Percentiles rank a stretch among this genome's conserved stretches.
These are phyloP conservation scores for Zygosaccharomyces pseudobailii DNA, from an alignment of 1,139 yeast species.

Conservation along the genomic window DNA sequence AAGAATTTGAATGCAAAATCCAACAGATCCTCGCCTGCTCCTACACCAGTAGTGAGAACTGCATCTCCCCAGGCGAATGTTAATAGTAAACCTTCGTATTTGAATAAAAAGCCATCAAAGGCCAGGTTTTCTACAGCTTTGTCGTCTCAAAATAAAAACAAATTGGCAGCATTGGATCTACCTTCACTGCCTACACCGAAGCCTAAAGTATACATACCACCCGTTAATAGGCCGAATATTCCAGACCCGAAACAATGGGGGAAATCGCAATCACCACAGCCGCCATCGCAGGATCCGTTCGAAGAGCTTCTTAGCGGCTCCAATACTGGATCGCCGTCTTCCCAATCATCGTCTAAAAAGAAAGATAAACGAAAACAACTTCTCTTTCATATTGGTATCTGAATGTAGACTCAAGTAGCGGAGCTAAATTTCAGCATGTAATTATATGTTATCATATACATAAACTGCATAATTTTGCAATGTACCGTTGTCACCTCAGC, in stretches of 20 bases:
- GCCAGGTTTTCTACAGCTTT: slow-evolving; percentile 18
- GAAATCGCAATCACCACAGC: slow-evolving; percentile 8
- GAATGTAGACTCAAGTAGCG: neutral
- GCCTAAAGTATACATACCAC: slow-evolving; percentile 37
- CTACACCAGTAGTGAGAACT: slow-evolving; percentile 19
- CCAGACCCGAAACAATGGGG: slow-evolving; percentile 35
- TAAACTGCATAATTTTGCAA: neutral
- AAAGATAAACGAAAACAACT: slow-evolving; percentile 44
- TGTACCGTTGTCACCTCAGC: slow-evolving; percentile 1
- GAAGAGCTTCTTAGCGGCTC: slow-evolving; percentile 7
- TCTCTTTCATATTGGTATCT: slow-evolving; percentile 42
- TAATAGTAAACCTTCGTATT: slow-evolving; percentile 25
- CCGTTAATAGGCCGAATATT: slow-evolving; percentile 35
- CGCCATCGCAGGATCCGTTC: neutral
- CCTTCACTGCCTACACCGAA: slow-evolving; percentile 50
- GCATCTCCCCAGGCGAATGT: slow-evolving; percentile 15
- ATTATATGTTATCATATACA: neutral
- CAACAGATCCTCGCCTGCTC: slow-evolving; percentile 7
- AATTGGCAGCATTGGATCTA: slow-evolving; percentile 40
- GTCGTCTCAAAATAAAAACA: slow-evolving; percentile 16
- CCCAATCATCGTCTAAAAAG: slow-evolving; percentile 18
- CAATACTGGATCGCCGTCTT: slow-evolving; percentile 1
- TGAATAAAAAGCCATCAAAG: slow-evolving; percentile 15
- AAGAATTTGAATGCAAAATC: slow-evolving; percentile 8
- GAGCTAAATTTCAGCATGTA: neutral